A percentile compares a stretch with the other conserved stretches of the same genome.
Evolutionary conservation across 768 basidiomycete species (phyloP).

Genomic region (Panaeolus cyanescens): DNA sequence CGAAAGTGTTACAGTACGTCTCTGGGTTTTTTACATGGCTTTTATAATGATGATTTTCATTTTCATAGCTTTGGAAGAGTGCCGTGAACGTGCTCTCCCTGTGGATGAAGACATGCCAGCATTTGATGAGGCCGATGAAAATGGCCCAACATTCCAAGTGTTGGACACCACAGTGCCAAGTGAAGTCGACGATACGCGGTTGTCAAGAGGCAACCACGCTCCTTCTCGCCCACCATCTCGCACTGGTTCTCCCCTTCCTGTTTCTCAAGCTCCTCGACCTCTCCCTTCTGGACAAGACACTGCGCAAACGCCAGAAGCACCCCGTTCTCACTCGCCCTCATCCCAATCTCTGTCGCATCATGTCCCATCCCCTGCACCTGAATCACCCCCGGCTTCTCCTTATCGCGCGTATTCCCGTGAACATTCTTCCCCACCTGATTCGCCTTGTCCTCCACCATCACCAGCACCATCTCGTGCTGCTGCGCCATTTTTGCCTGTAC

Average conservation of each 20-base stretch:
- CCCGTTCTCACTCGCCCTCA: not conserved
- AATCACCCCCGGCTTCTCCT: no score
- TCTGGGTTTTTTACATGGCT: not conserved
- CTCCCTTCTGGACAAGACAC: not conserved
- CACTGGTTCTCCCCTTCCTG: not conserved
- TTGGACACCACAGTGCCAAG: no score
- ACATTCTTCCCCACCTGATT: no score
- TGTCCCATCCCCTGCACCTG: no score
- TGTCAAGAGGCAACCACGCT: not conserved
- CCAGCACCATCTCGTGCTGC: no score
- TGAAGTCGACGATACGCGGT: no score
- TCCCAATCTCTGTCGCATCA: not conserved
- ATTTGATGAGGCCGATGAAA: not conserved
- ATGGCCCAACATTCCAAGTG: not conserved
- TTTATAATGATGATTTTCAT: not conserved
- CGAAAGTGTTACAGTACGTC: conserved; percentile 15
- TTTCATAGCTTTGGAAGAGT: conserved; percentile 12
- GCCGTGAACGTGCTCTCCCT: not conserved
- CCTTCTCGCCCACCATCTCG: not conserved
- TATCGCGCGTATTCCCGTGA: no score
- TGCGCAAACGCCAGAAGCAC: not conserved
- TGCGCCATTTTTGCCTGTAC: no score
- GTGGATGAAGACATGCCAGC: not conserved
- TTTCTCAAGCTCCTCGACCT: not conserved
- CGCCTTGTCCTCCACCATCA: no score